A percentile compares a stretch with the other conserved stretches of the same genome.
Evolutionary conservation across 2,329 filamentous ascomycete genomes (phyloP).

Genomic region (Bisporella sp.): DNA sequence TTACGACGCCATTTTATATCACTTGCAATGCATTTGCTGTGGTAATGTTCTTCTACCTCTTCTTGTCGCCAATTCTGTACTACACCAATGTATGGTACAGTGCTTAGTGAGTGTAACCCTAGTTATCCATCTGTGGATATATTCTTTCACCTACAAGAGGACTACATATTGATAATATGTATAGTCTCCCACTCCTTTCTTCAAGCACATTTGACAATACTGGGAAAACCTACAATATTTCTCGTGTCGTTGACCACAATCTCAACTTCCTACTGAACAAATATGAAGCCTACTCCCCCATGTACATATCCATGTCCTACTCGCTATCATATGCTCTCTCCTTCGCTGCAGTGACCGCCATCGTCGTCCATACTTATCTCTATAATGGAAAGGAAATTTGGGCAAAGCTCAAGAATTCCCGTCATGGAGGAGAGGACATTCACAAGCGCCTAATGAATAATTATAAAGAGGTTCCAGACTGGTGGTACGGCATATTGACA

Average conservation of each 20-base stretch:
- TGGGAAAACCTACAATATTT: conserved; percentile 51
- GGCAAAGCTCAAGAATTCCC: conserved; percentile 63
- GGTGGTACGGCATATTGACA: conserved; percentile 47
- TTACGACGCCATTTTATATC: conserved; percentile 60
- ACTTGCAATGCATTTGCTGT: conserved; percentile 67
- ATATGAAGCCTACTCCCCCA: conserved; percentile 64
- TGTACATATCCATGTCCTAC: conserved; percentile 68
- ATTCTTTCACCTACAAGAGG: conserved; percentile 54
- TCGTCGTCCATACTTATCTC: conserved; percentile 61
- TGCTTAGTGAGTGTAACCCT: conserved; percentile 48
- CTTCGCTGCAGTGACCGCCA: conserved; percentile 63
- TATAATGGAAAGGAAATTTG: conserved; percentile 59
- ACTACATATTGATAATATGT: conserved; percentile 52
- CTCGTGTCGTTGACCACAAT: conserved; percentile 51
- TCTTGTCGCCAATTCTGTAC: conserved; percentile 52
- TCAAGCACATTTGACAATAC: conserved; percentile 59
- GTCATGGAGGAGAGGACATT: conserved; percentile 23
- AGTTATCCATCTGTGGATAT: conserved; percentile 35
- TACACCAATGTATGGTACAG: conserved; percentile 59
- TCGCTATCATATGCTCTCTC: conserved; percentile 63
- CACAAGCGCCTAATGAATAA: conserved; percentile 42
- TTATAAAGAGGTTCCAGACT: conserved; percentile 47
- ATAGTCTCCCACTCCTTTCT: conserved; percentile 55
- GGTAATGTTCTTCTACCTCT: conserved; percentile 50
- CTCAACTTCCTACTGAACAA: conserved; percentile 45